These are phyloP conservation scores for Trichoderma sp. DNA, from an alignment of 2,329 filamentous ascomycete species.

Conservation along the genomic window DNA sequence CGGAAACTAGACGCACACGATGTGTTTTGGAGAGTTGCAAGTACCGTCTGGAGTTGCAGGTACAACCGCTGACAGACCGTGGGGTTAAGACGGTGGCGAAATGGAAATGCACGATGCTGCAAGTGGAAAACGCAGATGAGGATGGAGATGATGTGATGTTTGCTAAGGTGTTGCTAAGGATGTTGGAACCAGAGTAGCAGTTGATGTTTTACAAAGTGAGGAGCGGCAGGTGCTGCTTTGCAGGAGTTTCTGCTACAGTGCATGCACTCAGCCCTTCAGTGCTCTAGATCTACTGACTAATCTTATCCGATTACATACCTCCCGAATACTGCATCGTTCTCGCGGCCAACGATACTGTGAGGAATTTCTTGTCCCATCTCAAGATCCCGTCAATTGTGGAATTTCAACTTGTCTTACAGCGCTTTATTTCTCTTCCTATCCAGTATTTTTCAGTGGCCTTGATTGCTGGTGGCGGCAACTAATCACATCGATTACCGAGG, in stretches of 20 bases:
- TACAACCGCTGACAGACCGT: conserved; percentile 8
- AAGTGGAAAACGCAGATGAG: background rate
- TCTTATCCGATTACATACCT: background rate
- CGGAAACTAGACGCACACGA: background rate
- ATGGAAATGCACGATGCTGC: conserved; percentile 21
- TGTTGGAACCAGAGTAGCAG: background rate
- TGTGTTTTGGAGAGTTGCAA: background rate
- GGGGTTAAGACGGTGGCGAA: conserved; percentile 11
- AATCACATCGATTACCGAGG: background rate
- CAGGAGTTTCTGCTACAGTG: background rate
- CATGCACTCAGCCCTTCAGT: background rate
- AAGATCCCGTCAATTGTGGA: too few relatives aligned
- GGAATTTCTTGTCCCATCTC: background rate
- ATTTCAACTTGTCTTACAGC: too few relatives aligned
- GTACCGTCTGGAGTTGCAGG: background rate
- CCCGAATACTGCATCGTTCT: background rate
- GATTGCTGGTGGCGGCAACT: background rate
- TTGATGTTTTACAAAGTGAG: too few relatives aligned
- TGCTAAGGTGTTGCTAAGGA: background rate
- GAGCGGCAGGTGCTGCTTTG: background rate
- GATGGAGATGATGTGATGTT: background rate
- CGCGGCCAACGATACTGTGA: background rate
- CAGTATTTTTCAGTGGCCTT: background rate
- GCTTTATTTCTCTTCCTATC: background rate
- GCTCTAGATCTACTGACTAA: background rate